Conservation (phyloP, 768 basidiomycete species). For the Agrocybe chaxingu region DNA sequence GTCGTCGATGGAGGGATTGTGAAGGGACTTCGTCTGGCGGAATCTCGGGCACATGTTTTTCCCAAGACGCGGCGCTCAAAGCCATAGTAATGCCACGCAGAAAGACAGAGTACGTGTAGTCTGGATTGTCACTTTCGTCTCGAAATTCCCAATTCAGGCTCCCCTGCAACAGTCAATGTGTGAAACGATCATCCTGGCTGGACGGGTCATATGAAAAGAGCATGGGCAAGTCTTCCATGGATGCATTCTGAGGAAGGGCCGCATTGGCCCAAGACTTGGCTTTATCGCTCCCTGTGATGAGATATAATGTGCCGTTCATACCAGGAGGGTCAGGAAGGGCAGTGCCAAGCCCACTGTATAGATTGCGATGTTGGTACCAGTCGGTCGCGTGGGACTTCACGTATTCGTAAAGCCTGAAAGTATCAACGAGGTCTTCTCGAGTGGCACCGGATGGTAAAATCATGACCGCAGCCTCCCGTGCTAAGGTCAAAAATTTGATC, state of each 20-base stretch:
- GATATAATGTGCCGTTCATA: constrained; percentile 3
- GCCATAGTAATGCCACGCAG: no score
- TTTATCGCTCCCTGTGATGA: constrained; percentile 11
- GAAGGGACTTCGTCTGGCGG: no score
- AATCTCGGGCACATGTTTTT: no score
- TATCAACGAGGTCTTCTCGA: constrained; percentile 9
- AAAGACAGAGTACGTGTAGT: no score
- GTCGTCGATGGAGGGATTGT: no score
- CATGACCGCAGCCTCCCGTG: constrained; percentile 5
- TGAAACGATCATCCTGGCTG: no score
- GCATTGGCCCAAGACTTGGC: not conserved
- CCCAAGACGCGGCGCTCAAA: no score
- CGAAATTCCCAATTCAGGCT: no score
- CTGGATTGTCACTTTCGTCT: no score
- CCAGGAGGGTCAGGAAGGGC: not conserved
- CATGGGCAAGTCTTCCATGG: no score
- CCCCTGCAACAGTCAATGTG: no score
- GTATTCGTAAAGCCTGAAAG: constrained; percentile 3
- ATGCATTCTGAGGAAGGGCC: not conserved
- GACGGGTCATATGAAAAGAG: no score
- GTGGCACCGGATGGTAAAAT: constrained; percentile 12
- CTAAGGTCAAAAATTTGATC: constrained; percentile 1
- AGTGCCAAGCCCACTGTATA: not conserved
- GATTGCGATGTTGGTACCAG: constrained; percentile 1
- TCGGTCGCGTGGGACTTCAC: not conserved